Evolutionary conservation across 2,329 filamentous ascomycete species (phyloP), one percentile per base, ranked within the genome.

Genomic region (Curvularia sp.): DNA sequence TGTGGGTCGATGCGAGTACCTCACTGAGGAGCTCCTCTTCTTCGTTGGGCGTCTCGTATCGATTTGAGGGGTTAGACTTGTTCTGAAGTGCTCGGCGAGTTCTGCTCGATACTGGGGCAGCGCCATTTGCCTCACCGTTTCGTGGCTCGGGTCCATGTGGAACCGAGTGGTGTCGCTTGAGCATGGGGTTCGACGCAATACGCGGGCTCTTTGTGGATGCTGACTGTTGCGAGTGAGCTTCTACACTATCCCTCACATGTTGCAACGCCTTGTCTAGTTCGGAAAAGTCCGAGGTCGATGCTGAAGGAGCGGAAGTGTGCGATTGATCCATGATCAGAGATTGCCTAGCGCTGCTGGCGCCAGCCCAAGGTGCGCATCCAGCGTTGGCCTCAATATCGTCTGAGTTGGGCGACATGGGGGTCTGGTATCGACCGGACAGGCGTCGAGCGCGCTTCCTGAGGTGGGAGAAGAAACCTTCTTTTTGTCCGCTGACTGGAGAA

Each of bases 381-480:
- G 91, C 92, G 72, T 94, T 93, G n/a, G 93, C 90, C 77, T 98
- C 95, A 53, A 96, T 82, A 72, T 98, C 94, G 67, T 97, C 93
- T 55, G 89, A 88, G 43, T 85, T 87, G 8, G 92, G 90, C 18
- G 92, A 91, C 58, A 90, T 87, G 7, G 92, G 89, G 13, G 88
- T 89, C 74, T 94, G 91, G 73, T 97, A 93, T 57, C 94, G 89
- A 47, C 95, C 95, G 26, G 95, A 99, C 60, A 99, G 89, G 66
- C 95, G 86, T 67, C 95, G 87, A 28, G 96, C 95, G 51, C 94
- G 89, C 79, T 99, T 99, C 56, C 95, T 87, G 7, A 99, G 84
- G 75, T 99, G 95, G 0, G 95, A 98, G 80, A 99, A 99, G 82
- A 99, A 99, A 77, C 95, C 92, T 77, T 99, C 95, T 74, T 96